Base-by-base conservation (phyloP, 768 basidiomycete species). In the Kwoniella dendrophila region DNA sequence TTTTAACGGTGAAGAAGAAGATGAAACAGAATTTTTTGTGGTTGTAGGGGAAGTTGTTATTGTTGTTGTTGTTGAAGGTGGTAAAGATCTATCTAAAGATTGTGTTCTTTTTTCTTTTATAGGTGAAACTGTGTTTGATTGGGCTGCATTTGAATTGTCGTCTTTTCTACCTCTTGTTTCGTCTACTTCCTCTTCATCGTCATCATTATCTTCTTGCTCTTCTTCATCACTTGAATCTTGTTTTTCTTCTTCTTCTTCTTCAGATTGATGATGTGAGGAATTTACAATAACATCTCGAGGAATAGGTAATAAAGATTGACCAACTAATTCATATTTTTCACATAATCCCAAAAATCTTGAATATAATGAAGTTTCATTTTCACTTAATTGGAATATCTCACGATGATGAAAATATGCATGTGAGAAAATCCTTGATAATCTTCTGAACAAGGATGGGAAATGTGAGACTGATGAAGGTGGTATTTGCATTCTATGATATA, bases 381-480 rank as follows among this genome's bases (percentile, higher is more conserved):
- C 70, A 27, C 56, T 45, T 36, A 68, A 57, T 68, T 90, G 88
- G 76, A 95, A 95, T 0, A 86, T 86, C 75, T 93, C 92, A 66
- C 90, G 88, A 78, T 95, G 92, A 76, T 92, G 91, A 81, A 88
- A 94, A 82, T 92, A 97, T 1, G 93, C 92, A 78, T 99, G 95
- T 0, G 91, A 90, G 74, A 99, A 97, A 65, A 97, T 93, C 36
- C 95, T 87, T 1, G 92, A 92, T 1, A 98, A 86, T 14, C 95
- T 87, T 0, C 95, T 86, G 20, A 91, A 90, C 24, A 95, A 87
- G 16, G 90, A 91, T 50, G 88, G 84, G 78, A 94, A 96, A 78
- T 92, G 92, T n/a, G 89, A 85, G 64, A 87, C 84, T 0, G 92
- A 95, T 2, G 88, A 84, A 43, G 82, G 81, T 1, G 90, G 90